A percentile compares a stretch with the other conserved stretches of the same genome.
Evolutionary conservation across 345 rosid genomes (phyloP).

Genomic region (Eucalyptus rudis): DNA sequence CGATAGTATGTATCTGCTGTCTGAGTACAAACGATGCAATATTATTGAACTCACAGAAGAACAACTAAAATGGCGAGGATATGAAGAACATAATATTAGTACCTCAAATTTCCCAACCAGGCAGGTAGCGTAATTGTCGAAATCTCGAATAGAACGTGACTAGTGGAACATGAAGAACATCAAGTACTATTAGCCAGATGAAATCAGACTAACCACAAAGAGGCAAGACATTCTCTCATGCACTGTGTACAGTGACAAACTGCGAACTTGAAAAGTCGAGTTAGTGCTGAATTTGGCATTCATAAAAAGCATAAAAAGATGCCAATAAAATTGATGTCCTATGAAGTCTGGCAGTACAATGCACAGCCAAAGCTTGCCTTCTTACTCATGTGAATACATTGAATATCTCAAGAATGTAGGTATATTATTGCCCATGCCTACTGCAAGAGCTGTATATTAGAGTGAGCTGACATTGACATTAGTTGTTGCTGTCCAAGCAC

Average conservation of each 20-base stretch:
- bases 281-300: not conserved
- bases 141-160: conserved; percentile 86
- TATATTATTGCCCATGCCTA: not conserved
- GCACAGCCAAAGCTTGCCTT: not conserved
- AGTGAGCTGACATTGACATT: not conserved
- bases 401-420: not conserved
- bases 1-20: conserved; percentile 84
- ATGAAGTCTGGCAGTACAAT: not conserved
- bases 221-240: not conserved
- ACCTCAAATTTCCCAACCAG: conserved; percentile 84
- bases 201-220: not conserved
- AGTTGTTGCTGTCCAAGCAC: not conserved
- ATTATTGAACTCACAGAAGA: not conserved
- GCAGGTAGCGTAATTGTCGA: conserved; percentile 77
- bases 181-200: not conserved
- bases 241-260: not conserved
- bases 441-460: not conserved
- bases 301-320: not conserved
- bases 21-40: conserved; percentile 21
- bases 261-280: not conserved
- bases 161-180: conserved; percentile 6
- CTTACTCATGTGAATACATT: not conserved
- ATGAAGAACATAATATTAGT: not conserved
- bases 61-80: not conserved
- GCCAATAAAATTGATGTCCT: not conserved